Percentiles rank a stretch among this genome's conserved stretches.
Evolutionary conservation across 148 eudicot genomes (phyloP).

Genomic region (Polygonum maritimum): DNA sequence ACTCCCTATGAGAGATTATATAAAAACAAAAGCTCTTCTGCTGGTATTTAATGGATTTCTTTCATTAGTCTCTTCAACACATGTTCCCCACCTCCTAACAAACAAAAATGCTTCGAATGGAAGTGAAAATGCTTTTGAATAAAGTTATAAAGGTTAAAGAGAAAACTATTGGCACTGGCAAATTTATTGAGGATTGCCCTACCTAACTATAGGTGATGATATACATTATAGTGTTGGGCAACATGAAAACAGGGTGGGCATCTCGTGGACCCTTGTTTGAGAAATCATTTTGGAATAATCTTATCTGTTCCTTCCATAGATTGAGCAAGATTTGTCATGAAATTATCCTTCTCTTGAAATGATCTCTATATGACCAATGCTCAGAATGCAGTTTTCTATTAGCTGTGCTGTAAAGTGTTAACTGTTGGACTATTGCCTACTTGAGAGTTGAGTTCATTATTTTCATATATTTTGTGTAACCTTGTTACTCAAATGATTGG

Average conservation of each 20-base stretch:
- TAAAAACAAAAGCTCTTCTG: neutral
- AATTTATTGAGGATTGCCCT: slow-evolving; percentile 10
- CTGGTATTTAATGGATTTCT: neutral
- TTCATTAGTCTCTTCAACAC: neutral
- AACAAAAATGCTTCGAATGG: slow-evolving; percentile 6
- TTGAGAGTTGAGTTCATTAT: neutral
- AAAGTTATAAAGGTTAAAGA: slow-evolving; percentile 7
- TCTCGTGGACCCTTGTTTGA: slow-evolving; percentile 8
- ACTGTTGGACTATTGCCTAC: neutral
- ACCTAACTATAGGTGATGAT: slow-evolving; percentile 11
- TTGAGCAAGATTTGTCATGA: neutral
- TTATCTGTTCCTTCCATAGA: slow-evolving; percentile 1
- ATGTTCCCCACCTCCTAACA: neutral
- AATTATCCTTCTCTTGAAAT: neutral
- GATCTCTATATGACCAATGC: neutral
- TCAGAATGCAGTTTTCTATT: neutral
- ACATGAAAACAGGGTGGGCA: slow-evolving; percentile 10
- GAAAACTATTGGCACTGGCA: slow-evolving; percentile 5
- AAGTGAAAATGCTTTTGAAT: slow-evolving; percentile 7
- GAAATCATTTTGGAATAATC: slow-evolving; percentile 9
- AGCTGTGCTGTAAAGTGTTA: neutral
- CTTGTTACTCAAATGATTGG: neutral
- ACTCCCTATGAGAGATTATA: slow-evolving; percentile 6
- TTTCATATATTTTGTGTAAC: neutral
- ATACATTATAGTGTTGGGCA: slow-evolving; percentile 10